phyloP scores from a whole-genome alignment of 345 rosid genomes.

The Salix arbutifolia region DNA sequence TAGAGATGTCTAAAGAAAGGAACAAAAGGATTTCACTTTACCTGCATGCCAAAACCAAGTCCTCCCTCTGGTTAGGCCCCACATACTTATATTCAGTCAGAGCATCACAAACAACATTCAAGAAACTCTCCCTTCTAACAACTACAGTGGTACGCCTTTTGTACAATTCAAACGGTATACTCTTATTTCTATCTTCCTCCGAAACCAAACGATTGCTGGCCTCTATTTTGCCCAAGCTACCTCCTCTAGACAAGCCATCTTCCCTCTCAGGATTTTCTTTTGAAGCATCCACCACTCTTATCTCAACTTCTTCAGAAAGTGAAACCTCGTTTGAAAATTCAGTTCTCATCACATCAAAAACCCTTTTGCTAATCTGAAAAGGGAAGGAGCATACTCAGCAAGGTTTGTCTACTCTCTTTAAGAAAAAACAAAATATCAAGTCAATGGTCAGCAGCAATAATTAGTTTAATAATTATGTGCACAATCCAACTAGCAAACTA shows the following conservation, averaged over 20 bases:
- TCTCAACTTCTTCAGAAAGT: constrained; percentile 35
- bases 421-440: neutral
- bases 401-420: constrained; percentile 3
- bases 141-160: constrained; percentile 79
- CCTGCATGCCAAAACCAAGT: constrained; percentile 97
- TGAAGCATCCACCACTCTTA: constrained; percentile 18
- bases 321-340: constrained; percentile 40
- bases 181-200: constrained; percentile 34
- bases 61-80: constrained; percentile 94
- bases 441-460: neutral
- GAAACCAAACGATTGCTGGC: constrained; percentile 15
- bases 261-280: constrained; percentile 35
- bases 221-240: constrained; percentile 22
- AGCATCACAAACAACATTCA: constrained; percentile 75
- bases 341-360: constrained; percentile 63
- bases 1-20: constrained; percentile 2
- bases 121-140: constrained; percentile 63
- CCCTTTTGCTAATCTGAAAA: constrained; percentile 80
- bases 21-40: constrained; percentile 21
- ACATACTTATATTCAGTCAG: constrained; percentile 87
- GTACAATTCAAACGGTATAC: constrained; percentile 72
- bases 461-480: neutral
- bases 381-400: constrained; percentile 6
- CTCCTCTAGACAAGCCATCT: constrained; percentile 22
- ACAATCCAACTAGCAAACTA: neutral